Base-by-base conservation (phyloP, 1,284 basidiomycete species). In the Athelia sp. region DNA sequence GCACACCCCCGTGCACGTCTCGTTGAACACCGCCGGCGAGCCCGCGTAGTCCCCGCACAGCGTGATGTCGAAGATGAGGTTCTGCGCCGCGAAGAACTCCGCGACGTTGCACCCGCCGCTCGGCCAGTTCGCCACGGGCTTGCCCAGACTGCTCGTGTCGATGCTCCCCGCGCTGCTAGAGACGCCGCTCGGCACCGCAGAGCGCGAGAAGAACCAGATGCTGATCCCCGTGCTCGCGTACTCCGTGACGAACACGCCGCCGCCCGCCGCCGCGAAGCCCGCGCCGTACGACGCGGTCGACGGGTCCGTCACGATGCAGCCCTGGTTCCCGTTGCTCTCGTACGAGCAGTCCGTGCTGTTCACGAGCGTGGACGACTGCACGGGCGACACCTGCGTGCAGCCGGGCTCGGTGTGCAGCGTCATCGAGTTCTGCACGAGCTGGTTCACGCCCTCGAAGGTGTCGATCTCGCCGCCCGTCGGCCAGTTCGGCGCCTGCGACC, bases 121-220 rank as follows among this genome's bases (percentile, higher is more conserved):
- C 1, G 82, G 78, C 76, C 82, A 91, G 56, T 83, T 83, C 0
- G 79, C 87, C 3, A 79, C 73, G 1, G 90, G 87, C 13, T 67
- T 75, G 11, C 89, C 89, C 2, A 92, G 72, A 2, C 72, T 68
- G 4, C 75, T 66, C 0, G 83, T 85, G 64, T 90, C 81, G 56
- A 91, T 72, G 11, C 69, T 71, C 47, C 68, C 75, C 3, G 72
- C 69, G 56, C 79, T 78, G n/a, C 70, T 70, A 2, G 75, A 72
- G 23, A 91, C 58, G 3, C 70, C 66, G 11, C 59, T 59, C 0
- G 89, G 87, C 24, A 92, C 73, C 42, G 73, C 68, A 4, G 74
- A 63, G 34, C 88, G 78, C 69, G 74, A 66, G 66, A 87, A 84
- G 70, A 88, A 90, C 90, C 89, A 92, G 47, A 91, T 75, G 9